phyloP scores from a whole-genome alignment of 192 early-diverging fungal genomes.

The Gigaspora rosea region DNA sequence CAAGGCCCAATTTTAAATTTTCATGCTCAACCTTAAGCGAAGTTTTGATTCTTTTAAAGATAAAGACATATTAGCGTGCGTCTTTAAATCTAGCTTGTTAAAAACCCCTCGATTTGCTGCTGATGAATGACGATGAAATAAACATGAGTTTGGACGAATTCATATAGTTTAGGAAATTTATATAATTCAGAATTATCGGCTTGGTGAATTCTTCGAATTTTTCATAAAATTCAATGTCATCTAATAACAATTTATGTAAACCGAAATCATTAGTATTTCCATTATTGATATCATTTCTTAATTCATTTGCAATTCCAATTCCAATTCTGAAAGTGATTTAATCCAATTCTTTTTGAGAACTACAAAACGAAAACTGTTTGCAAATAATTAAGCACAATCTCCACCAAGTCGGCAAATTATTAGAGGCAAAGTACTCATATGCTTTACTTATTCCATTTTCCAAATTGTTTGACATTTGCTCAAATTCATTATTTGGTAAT shows the following conservation, averaged over 20 bases:
- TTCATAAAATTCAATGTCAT: background rate
- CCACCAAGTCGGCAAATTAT: background rate
- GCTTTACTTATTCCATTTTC: background rate
- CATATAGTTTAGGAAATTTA: background rate
- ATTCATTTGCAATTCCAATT: background rate
- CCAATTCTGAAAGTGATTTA: background rate
- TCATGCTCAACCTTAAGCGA: too few relatives aligned
- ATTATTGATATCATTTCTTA: background rate
- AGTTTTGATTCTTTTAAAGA: too few relatives aligned
- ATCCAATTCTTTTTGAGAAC: background rate
- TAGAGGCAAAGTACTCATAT: background rate
- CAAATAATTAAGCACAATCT: too few relatives aligned
- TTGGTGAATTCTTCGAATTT: background rate
- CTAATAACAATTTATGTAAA: background rate
- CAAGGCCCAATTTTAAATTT: too few relatives aligned
- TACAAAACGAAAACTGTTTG: too few relatives aligned
- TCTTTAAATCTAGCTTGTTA: background rate
- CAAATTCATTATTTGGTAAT: background rate
- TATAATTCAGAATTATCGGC: background rate
- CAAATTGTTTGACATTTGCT: background rate
- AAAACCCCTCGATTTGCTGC: background rate
- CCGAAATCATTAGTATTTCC: background rate
- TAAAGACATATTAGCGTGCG: too few relatives aligned
- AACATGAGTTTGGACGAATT: background rate
- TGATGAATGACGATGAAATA: slow-evolving; percentile 2